A percentile compares a stretch with the other conserved stretches of the same genome.
phyloP scores from a whole-genome alignment of 2,329 filamentous ascomycete species.

The Colletotrichum phormii region DNA sequence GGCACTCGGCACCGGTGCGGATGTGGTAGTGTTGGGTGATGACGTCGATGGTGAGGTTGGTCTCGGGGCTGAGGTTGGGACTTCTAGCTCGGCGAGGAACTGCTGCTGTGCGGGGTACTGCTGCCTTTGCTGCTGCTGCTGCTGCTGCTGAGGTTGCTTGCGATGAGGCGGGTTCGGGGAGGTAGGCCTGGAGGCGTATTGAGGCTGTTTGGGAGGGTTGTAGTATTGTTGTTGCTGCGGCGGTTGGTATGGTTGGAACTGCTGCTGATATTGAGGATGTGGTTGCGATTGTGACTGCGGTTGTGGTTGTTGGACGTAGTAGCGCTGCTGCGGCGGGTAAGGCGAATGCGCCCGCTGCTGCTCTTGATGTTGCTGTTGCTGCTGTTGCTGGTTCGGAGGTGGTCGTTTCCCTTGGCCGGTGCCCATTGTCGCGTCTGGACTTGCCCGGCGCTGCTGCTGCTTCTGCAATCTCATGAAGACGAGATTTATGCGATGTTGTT shows the following conservation, averaged over 20 bases:
- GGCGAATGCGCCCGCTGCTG: not conserved
- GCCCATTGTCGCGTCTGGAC: slow-evolving; percentile 14
- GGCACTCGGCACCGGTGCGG: not conserved
- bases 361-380: not conserved
- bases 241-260: slow-evolving; percentile 17
- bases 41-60: slow-evolving; percentile 16
- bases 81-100: slow-evolving; percentile 37
- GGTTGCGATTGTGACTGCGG: not conserved
- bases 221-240: slow-evolving; percentile 30
- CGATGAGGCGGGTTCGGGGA: not conserved
- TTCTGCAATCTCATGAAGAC: not conserved
- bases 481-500: not conserved
- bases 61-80: not conserved
- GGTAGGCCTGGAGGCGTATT: slow-evolving; percentile 1
- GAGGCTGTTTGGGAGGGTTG: slow-evolving; percentile 18
- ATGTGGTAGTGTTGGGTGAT: not conserved
- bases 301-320: slow-evolving; percentile 14
- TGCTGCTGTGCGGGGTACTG: slow-evolving; percentile 19
- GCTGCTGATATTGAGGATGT: not conserved
- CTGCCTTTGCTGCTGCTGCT: not conserved
- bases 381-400: slow-evolving; percentile 6
- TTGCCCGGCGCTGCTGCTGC: not conserved
- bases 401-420: slow-evolving; percentile 15
- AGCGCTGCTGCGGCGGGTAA: slow-evolving; percentile 31
- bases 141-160: not conserved